These are phyloP conservation scores for Tetradesmus obliquus DNA, from an alignment of 139 green algal genomes.

Conservation along the genomic window DNA sequence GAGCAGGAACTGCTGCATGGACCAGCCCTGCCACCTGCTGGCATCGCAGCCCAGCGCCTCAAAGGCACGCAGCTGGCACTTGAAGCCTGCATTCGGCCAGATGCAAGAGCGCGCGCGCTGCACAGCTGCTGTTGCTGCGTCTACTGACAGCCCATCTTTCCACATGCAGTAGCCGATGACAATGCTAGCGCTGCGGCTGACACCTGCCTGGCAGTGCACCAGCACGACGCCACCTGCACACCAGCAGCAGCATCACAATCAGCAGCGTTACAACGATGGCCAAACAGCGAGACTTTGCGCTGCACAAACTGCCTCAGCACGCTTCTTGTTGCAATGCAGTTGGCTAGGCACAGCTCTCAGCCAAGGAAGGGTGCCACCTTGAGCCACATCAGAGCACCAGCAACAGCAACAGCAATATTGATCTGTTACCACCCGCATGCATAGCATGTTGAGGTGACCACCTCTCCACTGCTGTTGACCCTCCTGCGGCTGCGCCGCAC, in stretches of 20 bases:
- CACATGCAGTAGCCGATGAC: constrained; percentile 94
- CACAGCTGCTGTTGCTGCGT: constrained; percentile 8
- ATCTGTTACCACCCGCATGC: too few relatives aligned
- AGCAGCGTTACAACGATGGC: background rate
- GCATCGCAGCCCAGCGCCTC: constrained; percentile 38
- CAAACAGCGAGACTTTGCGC: too few relatives aligned
- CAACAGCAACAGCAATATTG: too few relatives aligned
- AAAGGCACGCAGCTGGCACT: constrained; percentile 43
- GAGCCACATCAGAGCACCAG: too few relatives aligned
- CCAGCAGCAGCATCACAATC: background rate
- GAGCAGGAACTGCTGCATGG: background rate
- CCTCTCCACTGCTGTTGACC: background rate
- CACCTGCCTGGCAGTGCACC: constrained; percentile 93
- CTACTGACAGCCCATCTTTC: constrained; percentile 32
- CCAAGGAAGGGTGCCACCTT: background rate
- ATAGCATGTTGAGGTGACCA: background rate
- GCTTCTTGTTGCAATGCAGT: background rate
- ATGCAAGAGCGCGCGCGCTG: constrained; percentile 16
- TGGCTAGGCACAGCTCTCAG: background rate
- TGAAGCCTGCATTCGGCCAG: constrained; percentile 45
- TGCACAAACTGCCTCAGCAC: background rate
- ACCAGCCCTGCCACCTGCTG: constrained; percentile 37
- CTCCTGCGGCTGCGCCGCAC: background rate
- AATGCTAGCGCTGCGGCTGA: constrained; percentile 85
- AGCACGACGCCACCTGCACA: constrained; percentile 44